These are phyloP conservation scores for Heliosperma pusillum DNA, from an alignment of 148 eudicot species.

Conservation along the genomic window DNA sequence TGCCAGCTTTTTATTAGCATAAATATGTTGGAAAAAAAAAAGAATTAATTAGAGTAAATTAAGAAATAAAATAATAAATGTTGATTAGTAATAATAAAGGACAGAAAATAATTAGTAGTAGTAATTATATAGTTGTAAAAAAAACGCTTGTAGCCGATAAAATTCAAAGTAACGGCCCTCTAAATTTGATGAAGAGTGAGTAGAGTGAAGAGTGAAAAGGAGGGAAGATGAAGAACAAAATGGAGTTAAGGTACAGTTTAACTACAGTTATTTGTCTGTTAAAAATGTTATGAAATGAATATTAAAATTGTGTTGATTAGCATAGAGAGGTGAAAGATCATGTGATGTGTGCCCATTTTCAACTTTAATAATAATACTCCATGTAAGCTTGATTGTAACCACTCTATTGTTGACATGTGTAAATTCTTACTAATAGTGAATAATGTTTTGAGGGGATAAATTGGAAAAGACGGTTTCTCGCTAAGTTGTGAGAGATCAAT, in stretches of 20 bases:
- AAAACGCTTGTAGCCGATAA: conserved; percentile 28
- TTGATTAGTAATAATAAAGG: no score
- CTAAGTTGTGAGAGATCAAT: no score
- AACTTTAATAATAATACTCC: neutral
- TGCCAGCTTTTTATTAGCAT: conserved; percentile 24
- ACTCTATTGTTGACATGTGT: neutral
- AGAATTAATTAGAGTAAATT: no score
- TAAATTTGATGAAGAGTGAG: neutral
- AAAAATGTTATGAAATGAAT: neutral
- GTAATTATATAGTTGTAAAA: neutral
- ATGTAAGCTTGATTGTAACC: neutral
- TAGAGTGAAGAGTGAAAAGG: neutral
- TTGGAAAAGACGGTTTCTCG: no score
- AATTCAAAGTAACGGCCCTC: conserved; percentile 24
- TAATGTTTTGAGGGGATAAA: no score
- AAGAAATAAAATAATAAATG: no score
- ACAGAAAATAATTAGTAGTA: no score
- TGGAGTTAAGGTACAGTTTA: neutral
- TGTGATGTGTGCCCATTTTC: conserved; percentile 19
- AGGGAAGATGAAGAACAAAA: neutral
- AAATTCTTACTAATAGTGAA: no score
- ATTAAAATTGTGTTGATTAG: neutral
- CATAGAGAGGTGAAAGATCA: neutral
- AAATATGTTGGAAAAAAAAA: conserved; percentile 5
- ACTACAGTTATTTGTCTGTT: conserved; percentile 1